Base-by-base conservation (phyloP, 1,284 basidiomycete species). In the Gastroboletus turbinatus region DNA sequence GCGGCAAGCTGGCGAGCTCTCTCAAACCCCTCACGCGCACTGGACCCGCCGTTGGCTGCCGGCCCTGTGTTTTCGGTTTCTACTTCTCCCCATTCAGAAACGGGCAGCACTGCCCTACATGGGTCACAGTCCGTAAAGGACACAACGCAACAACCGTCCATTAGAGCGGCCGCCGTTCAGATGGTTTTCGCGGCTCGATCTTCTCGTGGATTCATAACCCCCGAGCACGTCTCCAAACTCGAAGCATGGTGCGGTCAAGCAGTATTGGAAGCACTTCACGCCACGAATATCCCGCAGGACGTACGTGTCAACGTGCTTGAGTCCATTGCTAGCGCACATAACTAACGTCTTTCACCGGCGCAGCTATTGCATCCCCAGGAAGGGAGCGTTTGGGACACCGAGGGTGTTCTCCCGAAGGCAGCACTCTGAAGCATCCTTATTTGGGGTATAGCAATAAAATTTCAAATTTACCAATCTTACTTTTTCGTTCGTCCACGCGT, bases 171-270 rank as follows among this genome's bases (percentile, higher is more conserved):
- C 8, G 88, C 88, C 16, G 83, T 84, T 17, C 92, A 94, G 59
- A 91, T 94, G 83, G 83, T 93, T 21, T 94, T 92, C 65, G 92
- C 91, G n/a, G 82, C 86, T 47, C 82, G 92, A 43, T 79, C 76
- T 38, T 88, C 87, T n/a, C 79, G 78, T 58, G 88, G 81, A 52
- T 92, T 94, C 66, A 92, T 94, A 63, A 83, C 83, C 5, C 91
- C 91, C 7, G 76, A 82, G 38, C 75, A 83, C 56, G 90, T 92
- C 36, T 73, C 74, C 17, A 73, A 76, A 50, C 68, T 88, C n/a
- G 90, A 94, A 67, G 72, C 73, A 39, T 90, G 87, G 87, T 78
- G 82, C 29, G 84, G 87, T 14, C 70, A 65, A 52, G 78, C 76
- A 13, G 77, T 82, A 11, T 70, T 85, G 32, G 77, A 81, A 44